Percentiles rank a stretch among this genome's conserved stretches.
Conservation (phyloP, 2,329 filamentous ascomycete genomes). For the Dactylellina parvicollis region DNA sequence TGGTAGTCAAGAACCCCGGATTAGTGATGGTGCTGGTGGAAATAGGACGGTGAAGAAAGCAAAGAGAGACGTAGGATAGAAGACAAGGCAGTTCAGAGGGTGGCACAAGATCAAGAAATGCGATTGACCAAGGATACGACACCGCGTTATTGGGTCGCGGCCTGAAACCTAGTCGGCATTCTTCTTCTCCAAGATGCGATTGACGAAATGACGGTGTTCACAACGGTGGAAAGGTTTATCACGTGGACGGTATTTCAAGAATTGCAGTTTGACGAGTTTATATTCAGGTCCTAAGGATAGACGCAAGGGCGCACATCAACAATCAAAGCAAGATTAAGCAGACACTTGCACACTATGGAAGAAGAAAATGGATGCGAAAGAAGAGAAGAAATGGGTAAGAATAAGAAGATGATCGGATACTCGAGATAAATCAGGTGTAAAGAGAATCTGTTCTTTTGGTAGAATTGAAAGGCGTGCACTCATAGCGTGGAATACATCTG, state of each 20-base stretch:
- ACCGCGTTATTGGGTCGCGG: no score
- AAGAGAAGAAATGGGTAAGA: constrained; percentile 11
- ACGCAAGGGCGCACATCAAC: constrained; percentile 36
- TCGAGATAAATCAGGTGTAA: background rate
- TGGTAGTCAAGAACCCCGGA: background rate
- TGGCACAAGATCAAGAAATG: no score
- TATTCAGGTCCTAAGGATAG: constrained; percentile 23
- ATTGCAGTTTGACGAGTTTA: background rate
- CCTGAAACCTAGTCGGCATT: no score
- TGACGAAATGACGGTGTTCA: no score
- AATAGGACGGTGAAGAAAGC: constrained; percentile 9
- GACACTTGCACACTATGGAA: background rate
- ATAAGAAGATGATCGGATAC: no score
- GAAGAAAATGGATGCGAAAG: background rate
- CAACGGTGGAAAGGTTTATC: no score
- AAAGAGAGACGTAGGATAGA: constrained; percentile 5
- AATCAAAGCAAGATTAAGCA: background rate
- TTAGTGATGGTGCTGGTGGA: background rate
- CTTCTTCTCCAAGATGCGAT: no score
- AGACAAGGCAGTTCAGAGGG: background rate
- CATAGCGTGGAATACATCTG: constrained; percentile 29
- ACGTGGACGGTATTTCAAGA: background rate
- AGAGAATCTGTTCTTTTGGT: constrained; percentile 33
- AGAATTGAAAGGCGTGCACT: constrained; percentile 37
- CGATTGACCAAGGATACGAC: no score